Percentiles rank a stretch among this genome's conserved stretches.
Evolutionary conservation across 768 basidiomycete species (phyloP).

Genomic region (Pholiota microspora): DNA sequence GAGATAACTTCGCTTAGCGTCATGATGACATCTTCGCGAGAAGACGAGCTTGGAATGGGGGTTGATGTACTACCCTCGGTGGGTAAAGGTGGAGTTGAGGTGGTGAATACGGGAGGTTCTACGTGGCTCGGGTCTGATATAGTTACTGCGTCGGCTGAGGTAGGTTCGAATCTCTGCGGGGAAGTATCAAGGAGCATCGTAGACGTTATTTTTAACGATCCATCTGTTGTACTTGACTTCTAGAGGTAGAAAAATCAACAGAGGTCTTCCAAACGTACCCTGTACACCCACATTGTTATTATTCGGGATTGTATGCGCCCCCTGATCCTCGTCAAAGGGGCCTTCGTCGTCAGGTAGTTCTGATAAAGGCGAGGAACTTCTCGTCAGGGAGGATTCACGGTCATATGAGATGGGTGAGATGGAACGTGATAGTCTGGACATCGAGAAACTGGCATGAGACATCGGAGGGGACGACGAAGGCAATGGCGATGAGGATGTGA

Average conservation of each 20-base stretch:
- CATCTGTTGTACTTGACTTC: background rate
- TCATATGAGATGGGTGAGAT: conserved; percentile 27
- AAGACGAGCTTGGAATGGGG: background rate
- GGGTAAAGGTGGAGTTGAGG: background rate
- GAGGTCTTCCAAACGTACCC: background rate
- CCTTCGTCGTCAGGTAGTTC: conserved; percentile 24
- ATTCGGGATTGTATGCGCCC: background rate
- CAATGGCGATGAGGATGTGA: conserved; percentile 26
- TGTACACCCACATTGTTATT: background rate
- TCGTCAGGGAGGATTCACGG: conserved; percentile 17
- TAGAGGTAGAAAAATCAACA: background rate
- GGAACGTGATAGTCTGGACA: conserved; percentile 35
- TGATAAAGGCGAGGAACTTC: conserved; percentile 23
- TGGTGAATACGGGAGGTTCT: too few species aligned
- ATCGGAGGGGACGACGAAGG: conserved; percentile 45
- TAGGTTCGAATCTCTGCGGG: background rate
- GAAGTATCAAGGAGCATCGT: background rate
- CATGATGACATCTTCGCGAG: background rate
- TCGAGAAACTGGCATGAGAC: conserved; percentile 35
- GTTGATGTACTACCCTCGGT: background rate
- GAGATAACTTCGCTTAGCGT: background rate
- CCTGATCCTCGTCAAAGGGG: conserved; percentile 8
- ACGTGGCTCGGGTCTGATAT: background rate
- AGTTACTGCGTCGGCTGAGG: background rate
- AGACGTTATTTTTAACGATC: background rate